Conservation (phyloP, 163 green algal species). For the Scenedesmus sp. region DNA sequence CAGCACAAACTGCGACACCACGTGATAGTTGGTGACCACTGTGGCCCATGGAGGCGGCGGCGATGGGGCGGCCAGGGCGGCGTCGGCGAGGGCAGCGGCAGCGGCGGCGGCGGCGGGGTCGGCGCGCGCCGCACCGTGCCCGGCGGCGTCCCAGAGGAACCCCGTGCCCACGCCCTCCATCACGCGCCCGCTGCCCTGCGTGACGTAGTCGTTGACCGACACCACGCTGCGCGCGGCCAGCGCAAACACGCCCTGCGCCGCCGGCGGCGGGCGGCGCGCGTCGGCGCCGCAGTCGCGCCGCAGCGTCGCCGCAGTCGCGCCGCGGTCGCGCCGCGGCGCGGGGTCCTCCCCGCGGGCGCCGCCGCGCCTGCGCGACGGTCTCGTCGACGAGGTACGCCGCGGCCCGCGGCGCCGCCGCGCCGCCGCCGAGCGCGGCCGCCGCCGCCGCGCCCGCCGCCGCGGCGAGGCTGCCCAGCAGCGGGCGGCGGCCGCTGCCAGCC, state of each 20-base stretch:
- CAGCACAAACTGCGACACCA: slow-evolving; percentile 52
- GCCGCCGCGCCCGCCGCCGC: background rate
- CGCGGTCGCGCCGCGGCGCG: too few species aligned
- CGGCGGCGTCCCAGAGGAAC: slow-evolving; percentile 66
- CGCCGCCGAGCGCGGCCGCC: too few species aligned
- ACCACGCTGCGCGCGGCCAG: slow-evolving; percentile 45
- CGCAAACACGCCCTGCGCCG: slow-evolving; percentile 45
- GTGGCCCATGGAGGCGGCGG: background rate
- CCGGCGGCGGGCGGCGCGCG: too few species aligned
- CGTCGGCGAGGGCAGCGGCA: too few species aligned
- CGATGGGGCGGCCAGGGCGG: too few species aligned
- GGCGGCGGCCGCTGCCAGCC: background rate
- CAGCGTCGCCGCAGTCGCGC: too few species aligned
- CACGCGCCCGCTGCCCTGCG: slow-evolving; percentile 12
- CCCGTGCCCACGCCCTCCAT: slow-evolving; percentile 64
- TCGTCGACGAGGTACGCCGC: slow-evolving; percentile 35
- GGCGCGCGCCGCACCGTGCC: slow-evolving; percentile 53
- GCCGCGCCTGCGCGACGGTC: background rate
- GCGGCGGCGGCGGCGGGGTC: too few species aligned
- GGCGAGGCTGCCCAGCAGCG: background rate
- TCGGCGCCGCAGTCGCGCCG: too few species aligned
- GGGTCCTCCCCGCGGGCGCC: too few species aligned
- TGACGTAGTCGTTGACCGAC: slow-evolving; percentile 48
- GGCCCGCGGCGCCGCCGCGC: too few species aligned
- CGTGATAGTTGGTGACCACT: slow-evolving; percentile 79